These are phyloP conservation scores for Taiwanofungus camphoratus DNA, from an alignment of 1,284 basidiomycete species.

Conservation along the genomic window DNA sequence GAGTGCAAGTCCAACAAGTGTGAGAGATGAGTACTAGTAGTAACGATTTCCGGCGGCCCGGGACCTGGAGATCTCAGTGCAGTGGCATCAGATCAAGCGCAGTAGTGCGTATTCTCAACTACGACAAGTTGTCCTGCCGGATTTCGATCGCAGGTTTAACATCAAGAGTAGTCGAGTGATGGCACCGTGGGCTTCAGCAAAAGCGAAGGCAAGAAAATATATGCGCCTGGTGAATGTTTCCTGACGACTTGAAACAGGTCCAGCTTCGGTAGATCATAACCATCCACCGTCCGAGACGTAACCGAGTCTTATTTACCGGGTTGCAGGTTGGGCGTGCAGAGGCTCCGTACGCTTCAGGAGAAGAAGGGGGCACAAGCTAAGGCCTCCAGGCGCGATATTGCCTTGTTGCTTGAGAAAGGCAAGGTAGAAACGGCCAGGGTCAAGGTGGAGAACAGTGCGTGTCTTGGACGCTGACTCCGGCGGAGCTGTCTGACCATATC, in stretches of 20 bases:
- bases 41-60: too few species aligned
- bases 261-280: constrained; percentile 60
- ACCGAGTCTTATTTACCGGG: constrained; percentile 16
- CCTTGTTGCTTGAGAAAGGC: constrained; percentile 69
- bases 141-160: too few species aligned
- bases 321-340: constrained; percentile 81
- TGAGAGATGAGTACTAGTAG: too few species aligned
- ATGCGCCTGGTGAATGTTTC: background rate
- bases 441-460: constrained; percentile 75
- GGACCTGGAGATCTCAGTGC: too few species aligned
- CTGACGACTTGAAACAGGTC: constrained; percentile 37
- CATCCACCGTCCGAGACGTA: constrained; percentile 12
- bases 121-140: too few species aligned
- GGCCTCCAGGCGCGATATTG: constrained; percentile 72
- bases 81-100: too few species aligned
- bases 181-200: constrained; percentile 65
- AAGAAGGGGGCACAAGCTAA: constrained; percentile 94
- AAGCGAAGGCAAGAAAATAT: constrained; percentile 52
- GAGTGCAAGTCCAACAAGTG: too few species aligned
- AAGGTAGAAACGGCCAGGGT: constrained; percentile 81
- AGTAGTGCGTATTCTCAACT: too few species aligned
- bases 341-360: constrained; percentile 84
- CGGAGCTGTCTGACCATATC: constrained; percentile 2
- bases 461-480: background rate
- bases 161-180: constrained; percentile 28